phyloP scores from a whole-genome alignment of 257 asterid species.

The Craterostigma plantagineum region DNA sequence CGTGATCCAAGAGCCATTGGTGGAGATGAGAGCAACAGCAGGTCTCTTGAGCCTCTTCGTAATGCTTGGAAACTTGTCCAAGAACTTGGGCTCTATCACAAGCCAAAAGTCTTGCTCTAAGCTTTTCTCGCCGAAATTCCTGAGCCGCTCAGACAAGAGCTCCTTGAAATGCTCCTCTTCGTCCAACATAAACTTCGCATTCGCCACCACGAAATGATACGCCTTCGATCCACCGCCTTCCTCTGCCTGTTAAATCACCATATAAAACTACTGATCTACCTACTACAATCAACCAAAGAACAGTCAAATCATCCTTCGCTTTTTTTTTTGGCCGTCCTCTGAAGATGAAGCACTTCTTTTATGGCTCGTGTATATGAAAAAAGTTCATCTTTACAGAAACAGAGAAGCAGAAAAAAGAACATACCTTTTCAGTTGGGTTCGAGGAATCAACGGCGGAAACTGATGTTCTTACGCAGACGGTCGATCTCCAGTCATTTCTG shows the following conservation, averaged over 20 bases:
- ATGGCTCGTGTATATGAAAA: too few relatives aligned
- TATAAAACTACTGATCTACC: not conserved
- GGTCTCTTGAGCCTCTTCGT: slow-evolving; percentile 80
- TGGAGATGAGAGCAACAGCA: slow-evolving; percentile 89
- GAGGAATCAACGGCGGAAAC: slow-evolving; percentile 71
- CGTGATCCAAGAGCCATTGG: slow-evolving; percentile 92
- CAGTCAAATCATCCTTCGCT: too few relatives aligned
- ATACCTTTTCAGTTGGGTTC: slow-evolving; percentile 45
- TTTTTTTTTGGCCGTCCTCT: too few relatives aligned
- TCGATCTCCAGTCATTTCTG: slow-evolving; percentile 18
- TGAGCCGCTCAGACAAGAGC: slow-evolving; percentile 54
- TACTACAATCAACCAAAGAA: not conserved
- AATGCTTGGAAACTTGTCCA: slow-evolving; percentile 66
- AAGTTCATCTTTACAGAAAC: too few relatives aligned
- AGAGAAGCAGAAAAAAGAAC: slow-evolving; percentile 1
- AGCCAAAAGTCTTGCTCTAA: slow-evolving; percentile 92
- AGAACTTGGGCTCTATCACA: slow-evolving; percentile 84
- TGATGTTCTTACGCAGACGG: slow-evolving; percentile 24
- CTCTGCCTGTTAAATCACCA: slow-evolving; percentile 15
- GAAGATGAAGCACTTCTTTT: too few relatives aligned
- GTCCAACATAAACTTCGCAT: slow-evolving; percentile 93
- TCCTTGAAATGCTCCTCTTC: slow-evolving; percentile 98
- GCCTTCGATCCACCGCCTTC: slow-evolving; percentile 31
- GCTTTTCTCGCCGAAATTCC: slow-evolving; percentile 41
- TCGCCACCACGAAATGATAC: slow-evolving; percentile 76